Evolutionary conservation across 75 land plant species (phyloP).

Genomic region (Pinus tabuliformis): DNA sequence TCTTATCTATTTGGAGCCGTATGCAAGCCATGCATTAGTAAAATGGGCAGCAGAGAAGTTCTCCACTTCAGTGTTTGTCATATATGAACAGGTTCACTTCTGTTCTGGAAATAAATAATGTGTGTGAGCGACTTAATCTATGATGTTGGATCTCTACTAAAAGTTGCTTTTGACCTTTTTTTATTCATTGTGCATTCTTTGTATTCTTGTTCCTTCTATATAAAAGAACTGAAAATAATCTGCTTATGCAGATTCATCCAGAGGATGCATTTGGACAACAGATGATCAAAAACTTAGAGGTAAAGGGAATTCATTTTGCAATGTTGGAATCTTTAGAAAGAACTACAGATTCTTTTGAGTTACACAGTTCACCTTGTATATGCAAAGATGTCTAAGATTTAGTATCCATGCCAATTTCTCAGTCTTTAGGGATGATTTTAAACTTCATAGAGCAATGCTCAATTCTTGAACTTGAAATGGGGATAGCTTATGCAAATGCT

Average conservation of each 20-base stretch:
- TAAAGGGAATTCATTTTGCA: slow-evolving; percentile 10
- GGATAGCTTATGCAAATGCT: not conserved
- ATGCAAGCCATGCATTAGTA: slow-evolving; percentile 65
- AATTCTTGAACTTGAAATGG: not conserved
- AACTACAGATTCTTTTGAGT: too few relatives aligned
- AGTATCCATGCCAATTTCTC: not conserved
- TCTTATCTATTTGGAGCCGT: slow-evolving; percentile 93
- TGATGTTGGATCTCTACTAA: not conserved
- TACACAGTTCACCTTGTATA: not conserved
- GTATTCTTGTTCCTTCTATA: not conserved
- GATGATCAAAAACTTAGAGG: slow-evolving; percentile 97
- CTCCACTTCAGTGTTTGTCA: slow-evolving; percentile 81
- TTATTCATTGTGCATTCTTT: not conserved
- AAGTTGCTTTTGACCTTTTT: not conserved
- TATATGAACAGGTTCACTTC: slow-evolving; percentile 90
- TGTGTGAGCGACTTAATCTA: not conserved
- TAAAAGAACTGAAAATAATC: not conserved
- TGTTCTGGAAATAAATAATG: not conserved
- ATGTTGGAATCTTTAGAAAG: not conserved
- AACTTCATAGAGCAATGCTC: not conserved
- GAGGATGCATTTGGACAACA: slow-evolving; percentile 99
- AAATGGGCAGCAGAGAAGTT: slow-evolving; percentile 85
- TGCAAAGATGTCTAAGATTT: not conserved
- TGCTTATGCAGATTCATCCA: slow-evolving; percentile 78
- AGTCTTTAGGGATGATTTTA: not conserved